phyloP scores from a whole-genome alignment of 176 grass and related monocot genomes.

The Rhynchospora pubera region DNA sequence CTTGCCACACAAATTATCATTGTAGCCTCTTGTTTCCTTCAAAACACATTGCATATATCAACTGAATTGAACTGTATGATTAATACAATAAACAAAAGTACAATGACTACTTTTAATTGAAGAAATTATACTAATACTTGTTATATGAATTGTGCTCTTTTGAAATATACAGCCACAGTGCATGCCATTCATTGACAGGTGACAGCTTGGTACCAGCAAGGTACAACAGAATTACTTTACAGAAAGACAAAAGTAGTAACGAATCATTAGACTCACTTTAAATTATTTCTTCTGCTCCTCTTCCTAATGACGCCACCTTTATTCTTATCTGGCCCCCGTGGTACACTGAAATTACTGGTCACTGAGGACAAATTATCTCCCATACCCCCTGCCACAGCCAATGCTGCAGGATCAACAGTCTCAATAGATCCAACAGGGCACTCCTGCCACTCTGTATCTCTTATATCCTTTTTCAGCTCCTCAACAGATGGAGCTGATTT shows the following conservation, averaged over 20 bases:
- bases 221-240: background rate
- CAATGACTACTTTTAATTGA: background rate
- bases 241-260: background rate
- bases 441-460: conserved; percentile 5
- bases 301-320: background rate
- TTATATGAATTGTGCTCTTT: background rate
- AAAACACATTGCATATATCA: background rate
- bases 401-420: background rate
- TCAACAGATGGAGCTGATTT: background rate
- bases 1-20: background rate
- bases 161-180: no score
- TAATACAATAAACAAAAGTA: background rate
- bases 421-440: conserved; percentile 14
- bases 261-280: background rate
- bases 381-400: background rate
- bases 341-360: background rate
- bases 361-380: background rate
- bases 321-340: background rate
- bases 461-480: conserved; percentile 1
- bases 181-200: background rate
- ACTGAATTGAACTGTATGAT: background rate
- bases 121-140: background rate
- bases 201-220: background rate
- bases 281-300: background rate
- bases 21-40: background rate